Percentiles rank a stretch among this genome's conserved stretches.
Conservation (phyloP, 768 basidiomycete genomes). For the Botryobasidium botryosum region DNA sequence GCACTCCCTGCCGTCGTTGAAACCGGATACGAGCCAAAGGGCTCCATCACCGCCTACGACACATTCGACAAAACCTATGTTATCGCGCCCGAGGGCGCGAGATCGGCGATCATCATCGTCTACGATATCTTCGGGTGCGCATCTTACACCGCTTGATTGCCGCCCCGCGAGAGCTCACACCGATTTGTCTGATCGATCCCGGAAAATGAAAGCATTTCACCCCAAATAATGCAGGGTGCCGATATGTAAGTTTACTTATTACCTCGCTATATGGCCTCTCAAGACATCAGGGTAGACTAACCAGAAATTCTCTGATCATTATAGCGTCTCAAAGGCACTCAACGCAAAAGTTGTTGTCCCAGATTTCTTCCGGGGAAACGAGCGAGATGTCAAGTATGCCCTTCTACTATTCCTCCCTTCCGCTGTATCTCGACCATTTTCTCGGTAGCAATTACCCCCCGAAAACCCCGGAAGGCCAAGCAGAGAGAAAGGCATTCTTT, state of each 20-base stretch:
- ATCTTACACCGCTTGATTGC: not conserved
- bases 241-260: not conserved
- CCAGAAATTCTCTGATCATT: not conserved
- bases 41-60: not conserved
- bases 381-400: not conserved
- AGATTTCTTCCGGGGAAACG: not conserved
- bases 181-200: not conserved
- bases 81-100: not conserved
- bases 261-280: not conserved
- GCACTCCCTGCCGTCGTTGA: not conserved
- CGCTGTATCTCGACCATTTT: not conserved
- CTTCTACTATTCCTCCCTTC: not conserved
- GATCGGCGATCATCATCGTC: not conserved
- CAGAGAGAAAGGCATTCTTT: not conserved
- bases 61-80: slow-evolving; percentile 3
- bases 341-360: not conserved
- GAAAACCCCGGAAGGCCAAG: too few relatives aligned
- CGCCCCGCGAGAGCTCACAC: not conserved
- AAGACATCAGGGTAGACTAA: too few relatives aligned
- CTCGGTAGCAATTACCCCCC: not conserved
- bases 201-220: not conserved
- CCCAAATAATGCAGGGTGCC: not conserved
- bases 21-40: not conserved
- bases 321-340: not conserved
- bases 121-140: slow-evolving; percentile 5